A percentile compares a stretch with the other conserved stretches of the same genome.
These are phyloP conservation scores for Bidens hawaiensis DNA, from an alignment of 140 eudicot genomes.

Conservation along the genomic window DNA sequence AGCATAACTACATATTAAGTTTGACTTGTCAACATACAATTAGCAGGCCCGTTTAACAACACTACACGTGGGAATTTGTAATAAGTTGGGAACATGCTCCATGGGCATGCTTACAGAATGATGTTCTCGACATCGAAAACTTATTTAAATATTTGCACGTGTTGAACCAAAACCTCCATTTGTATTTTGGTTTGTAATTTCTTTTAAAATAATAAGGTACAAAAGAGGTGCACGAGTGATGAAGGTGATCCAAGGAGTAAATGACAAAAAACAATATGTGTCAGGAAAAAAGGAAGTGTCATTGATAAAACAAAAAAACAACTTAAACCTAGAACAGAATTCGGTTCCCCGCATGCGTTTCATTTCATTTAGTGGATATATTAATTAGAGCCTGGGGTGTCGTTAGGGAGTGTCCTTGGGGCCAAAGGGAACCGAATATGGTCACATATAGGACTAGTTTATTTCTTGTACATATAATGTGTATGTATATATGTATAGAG, in stretches of 20 bases:
- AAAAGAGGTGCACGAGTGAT: conserved; percentile 17
- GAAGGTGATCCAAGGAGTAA: conserved; percentile 27
- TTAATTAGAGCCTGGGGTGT: no score
- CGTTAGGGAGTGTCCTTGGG: no score
- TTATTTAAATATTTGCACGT: conserved; percentile 13
- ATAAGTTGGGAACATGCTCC: not conserved
- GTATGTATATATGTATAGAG: no score
- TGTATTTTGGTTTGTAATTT: not conserved
- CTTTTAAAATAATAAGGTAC: no score
- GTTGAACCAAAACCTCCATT: conserved; percentile 5
- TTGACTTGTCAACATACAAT: no score
- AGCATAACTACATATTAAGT: no score
- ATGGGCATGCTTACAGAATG: not conserved
- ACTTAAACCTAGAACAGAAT: conserved; percentile 6
- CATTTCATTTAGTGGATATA: not conserved
- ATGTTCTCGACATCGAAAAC: conserved; percentile 18
- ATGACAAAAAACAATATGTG: conserved; percentile 17
- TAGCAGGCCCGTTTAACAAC: not conserved
- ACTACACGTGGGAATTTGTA: not conserved
- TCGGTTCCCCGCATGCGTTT: conserved; percentile 20
- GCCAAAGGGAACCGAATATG: no score
- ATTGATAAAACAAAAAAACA: conserved; percentile 5
- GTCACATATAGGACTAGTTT: no score
- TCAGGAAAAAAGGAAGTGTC: not conserved
- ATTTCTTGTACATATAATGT: no score